phyloP scores from a whole-genome alignment of 257 asterid genomes.

The Gardenia jasminoides region DNA sequence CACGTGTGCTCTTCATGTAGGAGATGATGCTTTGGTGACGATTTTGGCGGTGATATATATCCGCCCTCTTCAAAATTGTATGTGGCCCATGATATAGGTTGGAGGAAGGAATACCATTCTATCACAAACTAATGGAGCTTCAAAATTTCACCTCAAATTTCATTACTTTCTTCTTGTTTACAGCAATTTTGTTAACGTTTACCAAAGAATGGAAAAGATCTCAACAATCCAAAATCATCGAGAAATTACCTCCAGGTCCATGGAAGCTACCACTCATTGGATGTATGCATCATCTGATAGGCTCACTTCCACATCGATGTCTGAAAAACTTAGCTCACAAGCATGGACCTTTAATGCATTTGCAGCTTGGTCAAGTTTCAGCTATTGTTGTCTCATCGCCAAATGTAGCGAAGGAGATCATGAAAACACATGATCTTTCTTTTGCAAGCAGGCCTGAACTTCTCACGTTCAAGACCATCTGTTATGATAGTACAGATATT shows the following conservation, averaged over 20 bases:
- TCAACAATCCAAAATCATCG: background rate
- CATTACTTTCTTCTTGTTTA: background rate
- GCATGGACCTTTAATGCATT: constrained; percentile 9
- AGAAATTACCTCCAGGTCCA: background rate
- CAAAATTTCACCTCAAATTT: background rate
- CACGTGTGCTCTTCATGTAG: no score
- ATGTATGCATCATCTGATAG: no score
- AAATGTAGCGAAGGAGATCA: constrained; percentile 20
- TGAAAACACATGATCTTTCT: constrained; percentile 31
- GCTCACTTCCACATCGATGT: no score
- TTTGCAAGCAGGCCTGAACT: constrained; percentile 37
- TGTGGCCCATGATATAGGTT: background rate
- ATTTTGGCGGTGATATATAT: no score
- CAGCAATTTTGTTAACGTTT: background rate
- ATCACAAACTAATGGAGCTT: background rate
- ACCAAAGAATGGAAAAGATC: background rate
- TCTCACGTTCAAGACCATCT: constrained; percentile 20
- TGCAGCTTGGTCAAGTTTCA: constrained; percentile 37
- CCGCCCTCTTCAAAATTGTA: no score
- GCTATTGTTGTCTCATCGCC: constrained; percentile 35
- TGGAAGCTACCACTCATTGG: background rate
- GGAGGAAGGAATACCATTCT: background rate
- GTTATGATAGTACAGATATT: constrained; percentile 25
- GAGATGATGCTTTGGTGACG: no score
- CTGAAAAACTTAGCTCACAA: no score